phyloP scores from a whole-genome alignment of 2,329 filamentous ascomycete species.

The Cercospora zeae-maydis region DNA sequence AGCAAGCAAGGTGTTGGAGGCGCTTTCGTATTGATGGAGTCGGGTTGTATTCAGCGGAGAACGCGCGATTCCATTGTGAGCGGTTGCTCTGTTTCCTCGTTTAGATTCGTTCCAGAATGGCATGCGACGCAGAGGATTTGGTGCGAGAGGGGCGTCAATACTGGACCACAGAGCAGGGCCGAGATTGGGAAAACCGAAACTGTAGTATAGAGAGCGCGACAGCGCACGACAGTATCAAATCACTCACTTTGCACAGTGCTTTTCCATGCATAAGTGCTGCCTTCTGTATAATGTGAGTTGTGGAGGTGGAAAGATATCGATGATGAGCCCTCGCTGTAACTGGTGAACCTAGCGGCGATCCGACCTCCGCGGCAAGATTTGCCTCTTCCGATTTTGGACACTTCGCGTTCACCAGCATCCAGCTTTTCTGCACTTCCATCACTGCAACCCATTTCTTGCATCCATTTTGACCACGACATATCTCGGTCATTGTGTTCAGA shows the following conservation, averaged over 20 bases:
- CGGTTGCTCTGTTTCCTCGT: neutral
- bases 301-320: neutral
- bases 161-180: neutral
- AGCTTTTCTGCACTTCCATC: neutral
- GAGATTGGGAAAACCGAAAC: neutral
- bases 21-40: conserved; percentile 16
- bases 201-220: neutral
- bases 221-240: neutral
- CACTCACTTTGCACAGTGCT: neutral
- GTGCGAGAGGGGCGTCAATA: neutral
- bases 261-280: neutral
- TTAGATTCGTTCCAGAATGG: neutral
- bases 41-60: neutral
- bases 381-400: neutral
- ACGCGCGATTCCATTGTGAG: neutral
- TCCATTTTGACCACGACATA: neutral
- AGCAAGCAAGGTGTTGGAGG: conserved; percentile 33
- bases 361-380: conserved; percentile 2
- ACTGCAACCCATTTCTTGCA: neutral
- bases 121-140: neutral
- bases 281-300: neutral
- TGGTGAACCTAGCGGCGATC: neutral
- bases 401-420: neutral
- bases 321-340: neutral
- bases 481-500: neutral